Evolutionary conservation across 2,329 filamentous ascomycete genomes (phyloP), one percentile per base, ranked within the genome.

Genomic region (Colletotrichum brevisporum): DNA sequence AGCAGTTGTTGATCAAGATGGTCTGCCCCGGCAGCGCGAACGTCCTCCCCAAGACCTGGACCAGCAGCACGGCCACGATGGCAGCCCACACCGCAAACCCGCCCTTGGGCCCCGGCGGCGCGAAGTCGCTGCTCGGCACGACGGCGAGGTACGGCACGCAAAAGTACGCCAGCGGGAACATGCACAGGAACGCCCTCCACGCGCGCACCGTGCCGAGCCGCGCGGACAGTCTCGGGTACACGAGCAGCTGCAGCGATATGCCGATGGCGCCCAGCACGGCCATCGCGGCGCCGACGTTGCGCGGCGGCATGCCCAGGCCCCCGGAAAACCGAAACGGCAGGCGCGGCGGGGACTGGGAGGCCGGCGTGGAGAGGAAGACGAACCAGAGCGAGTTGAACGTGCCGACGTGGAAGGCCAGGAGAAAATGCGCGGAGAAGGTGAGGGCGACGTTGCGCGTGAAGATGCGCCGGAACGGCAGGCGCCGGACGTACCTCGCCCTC

Each of bases 321-420:
- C 93, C 92, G 0, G 90, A 89, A 75, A 94, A 94, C 70, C 86
- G 80, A 75, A 92, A 89, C 0, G 89, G 85, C 66, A 87, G 79
- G 70, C 78, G 72, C 1, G 70, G 70, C n/a, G 78, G 73, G 1
- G 76, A 71, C 1, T 73, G 69, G 0, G 74, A 68, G 1, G 77
- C 73, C 0, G 91, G 90, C 0, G 91, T 92, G 1, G 92, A 93
- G 53, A 95, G 85, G 78, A 95, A 94, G 58, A 94, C 85, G 70
- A 93, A 92, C 83, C 91, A 93, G 52, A 95, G 86, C 2, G 91
- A 88, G 76, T 93, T 92, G 82, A 94, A 95, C 31, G 92, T 91
- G 69, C 90, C 91, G 74, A 94, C 85, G 78, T 94, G 92, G 72
- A 94, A 88, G 18, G 90, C 88, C 55, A 94, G 86, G 67, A 94